Conservation (phyloP, 257 asterid species). For the Petunia axillaris region DNA sequence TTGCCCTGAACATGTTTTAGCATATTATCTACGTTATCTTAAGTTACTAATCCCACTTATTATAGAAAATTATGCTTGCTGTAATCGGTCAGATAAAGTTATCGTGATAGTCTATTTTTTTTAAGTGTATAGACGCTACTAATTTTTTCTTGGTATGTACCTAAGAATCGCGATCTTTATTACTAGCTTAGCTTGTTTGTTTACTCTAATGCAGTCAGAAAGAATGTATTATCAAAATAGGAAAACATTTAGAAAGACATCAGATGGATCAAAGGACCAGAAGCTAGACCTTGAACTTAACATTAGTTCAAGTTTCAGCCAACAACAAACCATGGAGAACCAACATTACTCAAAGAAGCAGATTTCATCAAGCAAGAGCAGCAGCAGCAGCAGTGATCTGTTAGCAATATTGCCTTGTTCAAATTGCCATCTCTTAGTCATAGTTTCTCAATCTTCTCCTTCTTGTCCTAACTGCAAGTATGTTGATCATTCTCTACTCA, state of each 20-base stretch:
- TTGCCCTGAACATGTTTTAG: no score
- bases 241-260: constrained; percentile 44
- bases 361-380: not conserved
- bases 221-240: constrained; percentile 54
- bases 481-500: constrained; percentile 40
- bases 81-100: no score
- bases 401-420: constrained; percentile 57
- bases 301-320: constrained; percentile 35
- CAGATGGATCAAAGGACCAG: constrained; percentile 47
- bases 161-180: no score
- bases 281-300: constrained; percentile 50
- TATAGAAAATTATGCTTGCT: no score
- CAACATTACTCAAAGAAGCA: constrained; percentile 3
- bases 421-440: constrained; percentile 60
- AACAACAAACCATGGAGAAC: constrained; percentile 4
- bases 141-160: no score
- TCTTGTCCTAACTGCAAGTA: constrained; percentile 62
- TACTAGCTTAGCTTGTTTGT: no score
- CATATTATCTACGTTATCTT: no score
- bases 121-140: no score
- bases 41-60: no score
- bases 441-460: constrained; percentile 49
- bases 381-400: constrained; percentile 1
- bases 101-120: not conserved
- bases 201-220: constrained; percentile 39